Conservation (phyloP, 768 basidiomycete genomes). For the Suillus subalutaceus region DNA sequence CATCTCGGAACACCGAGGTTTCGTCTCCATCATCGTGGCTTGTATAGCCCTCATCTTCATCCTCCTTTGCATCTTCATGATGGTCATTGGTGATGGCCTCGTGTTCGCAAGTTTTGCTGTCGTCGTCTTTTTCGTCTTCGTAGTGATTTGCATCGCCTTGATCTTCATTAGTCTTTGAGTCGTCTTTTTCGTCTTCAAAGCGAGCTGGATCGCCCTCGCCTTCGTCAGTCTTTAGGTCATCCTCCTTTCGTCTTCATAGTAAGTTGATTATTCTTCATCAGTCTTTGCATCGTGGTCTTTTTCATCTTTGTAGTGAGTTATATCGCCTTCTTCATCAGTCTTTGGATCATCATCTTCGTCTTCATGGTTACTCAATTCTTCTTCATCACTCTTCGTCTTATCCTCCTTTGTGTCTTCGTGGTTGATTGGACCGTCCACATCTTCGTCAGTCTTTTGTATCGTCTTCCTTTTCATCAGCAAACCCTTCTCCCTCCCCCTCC, state of each 20-base stretch:
- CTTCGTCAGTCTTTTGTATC: neutral
- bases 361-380: neutral
- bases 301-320: neutral
- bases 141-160: neutral
- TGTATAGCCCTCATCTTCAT: slow-evolving; percentile 1
- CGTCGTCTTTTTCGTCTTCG: neutral
- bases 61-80: neutral
- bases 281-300: no score
- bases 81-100: neutral
- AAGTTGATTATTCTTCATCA: no score
- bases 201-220: no score
- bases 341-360: neutral
- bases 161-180: neutral
- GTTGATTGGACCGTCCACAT: no score
- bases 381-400: neutral
- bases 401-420: neutral
- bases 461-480: neutral
- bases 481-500: neutral
- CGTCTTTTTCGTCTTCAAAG: neutral
- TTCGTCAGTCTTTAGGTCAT: no score
- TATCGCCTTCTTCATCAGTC: neutral
- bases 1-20: neutral
- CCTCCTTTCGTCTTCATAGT: no score
- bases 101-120: neutral
- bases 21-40: neutral